Conservation (phyloP, 495 filamentous ascomycete genomes). For the Penicillium flavigenum region DNA sequence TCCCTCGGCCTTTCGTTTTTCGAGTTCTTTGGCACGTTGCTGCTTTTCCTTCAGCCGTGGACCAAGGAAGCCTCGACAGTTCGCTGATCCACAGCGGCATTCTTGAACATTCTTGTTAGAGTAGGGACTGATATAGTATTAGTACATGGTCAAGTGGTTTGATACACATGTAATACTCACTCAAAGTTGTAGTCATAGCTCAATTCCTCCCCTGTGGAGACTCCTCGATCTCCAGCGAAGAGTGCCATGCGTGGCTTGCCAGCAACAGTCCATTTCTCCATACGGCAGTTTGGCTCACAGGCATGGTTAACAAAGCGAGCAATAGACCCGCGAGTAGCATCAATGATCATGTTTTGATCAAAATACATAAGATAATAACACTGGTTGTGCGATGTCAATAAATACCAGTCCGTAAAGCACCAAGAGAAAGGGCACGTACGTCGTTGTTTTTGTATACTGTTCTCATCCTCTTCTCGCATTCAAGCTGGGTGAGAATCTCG, state of each 20-base stretch:
- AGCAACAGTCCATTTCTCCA: conserved; percentile 96
- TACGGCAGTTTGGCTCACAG: conserved; percentile 93
- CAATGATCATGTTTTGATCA: conserved; percentile 98
- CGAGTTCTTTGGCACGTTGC: conserved; percentile 40
- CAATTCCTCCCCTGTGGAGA: conserved; percentile 91
- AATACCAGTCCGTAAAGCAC: not conserved
- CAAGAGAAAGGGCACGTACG: conserved; percentile 48
- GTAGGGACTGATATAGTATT: conserved; percentile 53
- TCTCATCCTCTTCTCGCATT: conserved; percentile 91
- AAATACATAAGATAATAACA: conserved; percentile 98
- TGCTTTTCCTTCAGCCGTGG: conserved; percentile 62
- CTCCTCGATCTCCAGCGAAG: conserved; percentile 84
- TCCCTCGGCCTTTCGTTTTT: conserved; percentile 38
- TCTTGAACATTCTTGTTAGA: conserved; percentile 78
- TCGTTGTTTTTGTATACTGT: conserved; percentile 88
- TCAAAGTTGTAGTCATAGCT: conserved; percentile 99
- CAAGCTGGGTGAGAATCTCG: conserved; percentile 91
- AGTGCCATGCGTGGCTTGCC: conserved; percentile 95
- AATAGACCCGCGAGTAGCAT: conserved; percentile 92
- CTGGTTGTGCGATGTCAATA: conserved; percentile 43
- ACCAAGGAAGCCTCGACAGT: conserved; percentile 77
- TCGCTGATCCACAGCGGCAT: conserved; percentile 74
- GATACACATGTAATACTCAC: conserved; percentile 32
- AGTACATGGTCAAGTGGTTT: conserved; percentile 5
- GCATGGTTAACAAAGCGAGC: conserved; percentile 98